A percentile compares a stretch with the other conserved stretches of the same genome.
Conservation (phyloP, 306 rosid genomes). For the Prunus campanulata region DNA sequence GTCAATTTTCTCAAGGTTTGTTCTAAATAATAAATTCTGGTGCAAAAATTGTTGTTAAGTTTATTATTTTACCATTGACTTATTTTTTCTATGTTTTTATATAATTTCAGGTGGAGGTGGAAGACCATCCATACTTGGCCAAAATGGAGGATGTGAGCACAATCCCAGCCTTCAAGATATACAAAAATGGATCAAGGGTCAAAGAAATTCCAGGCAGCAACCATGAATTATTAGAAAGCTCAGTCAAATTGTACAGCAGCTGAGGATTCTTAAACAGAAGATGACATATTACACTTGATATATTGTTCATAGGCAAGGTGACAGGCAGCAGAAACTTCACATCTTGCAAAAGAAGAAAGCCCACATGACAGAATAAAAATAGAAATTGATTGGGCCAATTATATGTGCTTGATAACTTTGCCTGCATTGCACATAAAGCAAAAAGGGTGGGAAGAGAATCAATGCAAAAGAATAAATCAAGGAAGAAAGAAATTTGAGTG, state of each 20-base stretch:
- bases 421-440: constrained; percentile 19
- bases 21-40: background rate
- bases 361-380: background rate
- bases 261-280: constrained; percentile 29
- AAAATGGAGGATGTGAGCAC: constrained; percentile 74
- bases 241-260: constrained; percentile 71
- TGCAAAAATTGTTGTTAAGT: background rate
- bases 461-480: constrained; percentile 6
- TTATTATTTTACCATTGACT: background rate
- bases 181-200: constrained; percentile 86
- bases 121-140: constrained; percentile 78
- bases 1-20: constrained; percentile 90
- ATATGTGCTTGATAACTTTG: constrained; percentile 13
- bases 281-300: constrained; percentile 1
- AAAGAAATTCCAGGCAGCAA: constrained; percentile 68
- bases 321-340: background rate
- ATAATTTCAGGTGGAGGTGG: constrained; percentile 73
- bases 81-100: background rate
- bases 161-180: constrained; percentile 81
- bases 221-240: constrained; percentile 64
- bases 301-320: constrained; percentile 14
- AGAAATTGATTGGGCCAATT: constrained; percentile 6
- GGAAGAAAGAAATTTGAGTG: background rate
- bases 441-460: constrained; percentile 21
- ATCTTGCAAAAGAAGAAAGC: constrained; percentile 4